Evolutionary conservation across 352 stramenopile genomes (phyloP).

Genomic region (Globisporangium nunn): DNA sequence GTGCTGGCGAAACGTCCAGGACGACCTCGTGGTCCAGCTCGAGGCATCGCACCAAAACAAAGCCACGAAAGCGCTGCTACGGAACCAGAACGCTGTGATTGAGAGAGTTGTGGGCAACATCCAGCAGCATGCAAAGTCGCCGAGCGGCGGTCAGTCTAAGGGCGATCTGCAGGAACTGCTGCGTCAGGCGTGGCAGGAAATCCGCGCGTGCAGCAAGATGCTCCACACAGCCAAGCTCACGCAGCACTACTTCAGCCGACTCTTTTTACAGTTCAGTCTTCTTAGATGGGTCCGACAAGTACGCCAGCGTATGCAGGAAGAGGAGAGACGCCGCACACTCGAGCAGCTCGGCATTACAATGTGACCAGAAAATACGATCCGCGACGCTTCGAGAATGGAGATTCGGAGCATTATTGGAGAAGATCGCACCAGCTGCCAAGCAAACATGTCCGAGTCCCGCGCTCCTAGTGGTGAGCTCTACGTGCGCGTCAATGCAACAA

Average conservation of each 20-base stretch:
- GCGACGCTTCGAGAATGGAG: not conserved
- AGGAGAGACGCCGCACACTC: constrained; percentile 15
- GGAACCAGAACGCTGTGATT: constrained; percentile 46
- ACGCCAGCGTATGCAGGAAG: constrained; percentile 28
- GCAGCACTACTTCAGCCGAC: constrained; percentile 58
- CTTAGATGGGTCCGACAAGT: constrained; percentile 50
- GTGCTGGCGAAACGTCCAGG: constrained; percentile 49
- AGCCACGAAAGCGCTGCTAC: constrained; percentile 45
- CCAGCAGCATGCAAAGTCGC: constrained; percentile 12
- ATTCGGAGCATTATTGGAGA: not conserved
- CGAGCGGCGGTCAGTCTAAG: constrained; percentile 1
- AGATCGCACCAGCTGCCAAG: not conserved
- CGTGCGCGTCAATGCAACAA: constrained; percentile 20
- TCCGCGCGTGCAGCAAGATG: constrained; percentile 55
- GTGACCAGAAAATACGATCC: not conserved
- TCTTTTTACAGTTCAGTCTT: constrained; percentile 56
- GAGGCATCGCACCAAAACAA: constrained; percentile 58
- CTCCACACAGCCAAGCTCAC: constrained; percentile 58
- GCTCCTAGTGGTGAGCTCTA: constrained; percentile 39
- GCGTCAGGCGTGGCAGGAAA: constrained; percentile 43
- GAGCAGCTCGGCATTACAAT: constrained; percentile 10
- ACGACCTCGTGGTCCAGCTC: constrained; percentile 43
- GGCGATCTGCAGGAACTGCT: constrained; percentile 10
- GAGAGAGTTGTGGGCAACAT: constrained; percentile 41
- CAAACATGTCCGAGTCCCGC: not conserved